These are phyloP conservation scores for Starmerella geochares DNA, from an alignment of 805 yeast species.

Conservation along the genomic window DNA sequence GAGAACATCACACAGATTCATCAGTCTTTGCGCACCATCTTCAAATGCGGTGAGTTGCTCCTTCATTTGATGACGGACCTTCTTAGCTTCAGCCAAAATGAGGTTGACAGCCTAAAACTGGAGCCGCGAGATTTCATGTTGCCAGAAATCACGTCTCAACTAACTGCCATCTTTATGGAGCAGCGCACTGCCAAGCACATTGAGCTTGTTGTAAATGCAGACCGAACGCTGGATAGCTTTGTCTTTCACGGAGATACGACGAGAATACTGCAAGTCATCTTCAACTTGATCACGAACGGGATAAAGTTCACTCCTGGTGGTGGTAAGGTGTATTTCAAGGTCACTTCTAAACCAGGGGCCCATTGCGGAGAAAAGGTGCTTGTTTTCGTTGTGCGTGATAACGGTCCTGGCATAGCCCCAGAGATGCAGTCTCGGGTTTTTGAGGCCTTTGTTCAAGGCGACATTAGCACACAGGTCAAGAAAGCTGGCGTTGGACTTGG, in stretches of 20 bases:
- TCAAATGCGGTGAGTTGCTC: conserved; percentile 81
- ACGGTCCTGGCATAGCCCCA: conserved; percentile 90
- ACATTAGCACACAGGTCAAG: conserved; percentile 79
- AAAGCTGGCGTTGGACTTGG: conserved; percentile 97
- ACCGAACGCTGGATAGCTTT: conserved; percentile 37
- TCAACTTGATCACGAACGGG: conserved; percentile 85
- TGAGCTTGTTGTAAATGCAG: conserved; percentile 42
- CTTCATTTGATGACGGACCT: conserved; percentile 83
- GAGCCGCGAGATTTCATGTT: conserved; percentile 75
- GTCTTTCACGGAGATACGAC: conserved; percentile 79
- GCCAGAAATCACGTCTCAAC: conserved; percentile 72
- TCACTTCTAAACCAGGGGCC: conserved; percentile 6
- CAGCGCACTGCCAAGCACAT: conserved; percentile 45
- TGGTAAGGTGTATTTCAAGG: conserved; percentile 59
- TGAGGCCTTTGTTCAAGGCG: conserved; percentile 96
- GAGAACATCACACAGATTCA: conserved; percentile 53
- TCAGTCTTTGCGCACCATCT: conserved; percentile 68
- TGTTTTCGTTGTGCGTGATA: conserved; percentile 69
- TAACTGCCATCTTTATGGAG: conserved; percentile 77
- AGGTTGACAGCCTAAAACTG: conserved; percentile 67
- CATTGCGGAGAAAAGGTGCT: conserved; percentile 5
- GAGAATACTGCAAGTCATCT: conserved; percentile 79
- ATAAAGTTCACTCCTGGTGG: conserved; percentile 86
- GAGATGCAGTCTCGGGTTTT: conserved; percentile 73
- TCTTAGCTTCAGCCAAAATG: conserved; percentile 85